A percentile compares a stretch with the other conserved stretches of the same genome.
These are phyloP conservation scores for Botrytis pseudocinerea DNA, from an alignment of 2,329 filamentous ascomycete species.

Conservation along the genomic window DNA sequence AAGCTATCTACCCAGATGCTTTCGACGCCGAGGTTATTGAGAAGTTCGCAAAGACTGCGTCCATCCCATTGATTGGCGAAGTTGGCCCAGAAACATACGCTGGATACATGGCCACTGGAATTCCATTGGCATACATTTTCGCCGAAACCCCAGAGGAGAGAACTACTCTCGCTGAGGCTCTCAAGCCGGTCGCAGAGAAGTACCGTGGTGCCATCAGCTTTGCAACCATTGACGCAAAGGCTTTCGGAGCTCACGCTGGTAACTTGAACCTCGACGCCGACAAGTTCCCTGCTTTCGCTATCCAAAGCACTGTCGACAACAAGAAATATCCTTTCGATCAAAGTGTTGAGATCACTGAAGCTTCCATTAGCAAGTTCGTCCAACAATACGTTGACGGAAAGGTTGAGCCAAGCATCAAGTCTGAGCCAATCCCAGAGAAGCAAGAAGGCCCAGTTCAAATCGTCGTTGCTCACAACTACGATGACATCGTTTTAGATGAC, in stretches of 20 bases:
- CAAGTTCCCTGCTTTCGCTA: conserved; percentile 96
- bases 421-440: conserved; percentile 90
- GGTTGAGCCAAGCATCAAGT: conserved; percentile 96
- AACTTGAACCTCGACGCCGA: conserved; percentile 97
- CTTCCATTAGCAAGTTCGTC: conserved; percentile 76
- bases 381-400: conserved; percentile 84
- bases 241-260: conserved; percentile 89
- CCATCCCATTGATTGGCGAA: conserved; percentile 90
- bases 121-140: conserved; percentile 97
- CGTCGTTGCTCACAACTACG: conserved; percentile 91
- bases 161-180: conserved; percentile 68
- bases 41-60: conserved; percentile 78
- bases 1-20: conserved; percentile 77
- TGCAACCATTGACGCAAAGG: conserved; percentile 92
- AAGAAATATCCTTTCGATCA: conserved; percentile 95
- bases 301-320: conserved; percentile 94
- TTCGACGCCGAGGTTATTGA: conserved; percentile 80
- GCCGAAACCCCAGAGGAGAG: conserved; percentile 90
- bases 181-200: conserved; percentile 87
- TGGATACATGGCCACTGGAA: conserved; percentile 86
- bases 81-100: conserved; percentile 96
- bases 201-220: conserved; percentile 96
- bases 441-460: conserved; percentile 87
- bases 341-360: conserved; percentile 69
- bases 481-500: conserved; percentile 87